Percentiles rank a stretch among this genome's conserved stretches.
Evolutionary conservation across 1,139 yeast species (phyloP).

Genomic region (Diutina siamensis): DNA sequence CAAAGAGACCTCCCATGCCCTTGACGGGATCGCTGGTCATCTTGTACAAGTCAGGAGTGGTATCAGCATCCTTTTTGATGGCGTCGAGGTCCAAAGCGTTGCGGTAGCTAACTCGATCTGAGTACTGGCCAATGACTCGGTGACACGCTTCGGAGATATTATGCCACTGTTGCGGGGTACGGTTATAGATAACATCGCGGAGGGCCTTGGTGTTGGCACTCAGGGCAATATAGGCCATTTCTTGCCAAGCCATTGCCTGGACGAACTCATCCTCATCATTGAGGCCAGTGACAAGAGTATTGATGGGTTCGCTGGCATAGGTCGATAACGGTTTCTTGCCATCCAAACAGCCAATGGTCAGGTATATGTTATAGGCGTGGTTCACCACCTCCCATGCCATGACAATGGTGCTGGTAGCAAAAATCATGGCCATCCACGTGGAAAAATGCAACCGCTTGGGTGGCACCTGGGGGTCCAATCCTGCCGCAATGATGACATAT

Average conservation of each 20-base stretch:
- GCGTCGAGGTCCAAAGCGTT: conserved; percentile 21
- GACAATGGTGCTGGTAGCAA: conserved; percentile 28
- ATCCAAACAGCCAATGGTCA: conserved; percentile 75
- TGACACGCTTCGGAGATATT: conserved; percentile 50
- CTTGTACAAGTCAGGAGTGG: not conserved
- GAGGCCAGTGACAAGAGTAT: conserved; percentile 65
- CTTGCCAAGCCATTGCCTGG: conserved; percentile 64
- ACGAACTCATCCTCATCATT: conserved; percentile 44
- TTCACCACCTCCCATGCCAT: conserved; percentile 53
- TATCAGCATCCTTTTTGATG: conserved; percentile 12
- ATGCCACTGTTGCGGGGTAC: conserved; percentile 41
- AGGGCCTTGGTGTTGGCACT: conserved; percentile 34
- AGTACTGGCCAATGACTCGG: conserved; percentile 36
- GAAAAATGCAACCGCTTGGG: conserved; percentile 26
- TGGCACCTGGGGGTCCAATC: conserved; percentile 25
- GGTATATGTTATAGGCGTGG: conserved; percentile 56
- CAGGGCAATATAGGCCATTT: conserved; percentile 50
- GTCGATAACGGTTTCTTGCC: conserved; percentile 61
- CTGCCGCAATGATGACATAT: conserved; percentile 17
- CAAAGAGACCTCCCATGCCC: not conserved
- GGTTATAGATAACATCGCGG: conserved; percentile 44
- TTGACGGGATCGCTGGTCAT: not conserved
- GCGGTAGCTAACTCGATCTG: conserved; percentile 29
- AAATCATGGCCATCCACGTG: conserved; percentile 23
- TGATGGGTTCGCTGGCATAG: conserved; percentile 60